Conservation (phyloP, 1,284 basidiomycete species). For the Lignosus rhinocerotis region DNA sequence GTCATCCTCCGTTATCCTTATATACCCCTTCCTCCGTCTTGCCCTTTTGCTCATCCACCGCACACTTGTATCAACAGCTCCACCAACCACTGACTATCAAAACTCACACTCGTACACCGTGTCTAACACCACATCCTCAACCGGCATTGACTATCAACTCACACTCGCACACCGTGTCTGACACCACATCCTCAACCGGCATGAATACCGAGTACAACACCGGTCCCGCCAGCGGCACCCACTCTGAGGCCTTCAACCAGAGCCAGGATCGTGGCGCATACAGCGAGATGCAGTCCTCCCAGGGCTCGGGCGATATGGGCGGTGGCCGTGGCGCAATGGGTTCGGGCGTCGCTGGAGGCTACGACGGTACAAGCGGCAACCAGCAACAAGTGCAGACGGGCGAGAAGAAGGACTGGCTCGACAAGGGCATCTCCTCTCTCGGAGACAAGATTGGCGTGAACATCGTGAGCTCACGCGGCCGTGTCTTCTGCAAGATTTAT, state of each 20-base stretch:
- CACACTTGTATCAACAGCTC: too few relatives aligned
- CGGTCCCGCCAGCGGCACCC: constrained; percentile 15
- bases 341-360: constrained; percentile 21
- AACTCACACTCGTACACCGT: not conserved
- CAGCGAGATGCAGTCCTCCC: constrained; percentile 20
- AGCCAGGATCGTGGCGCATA: constrained; percentile 18
- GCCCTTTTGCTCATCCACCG: not conserved
- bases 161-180: not conserved
- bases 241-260: constrained; percentile 18
- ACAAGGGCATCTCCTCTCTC: constrained; percentile 29
- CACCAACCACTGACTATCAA: too few relatives aligned
- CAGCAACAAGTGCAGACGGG: not conserved
- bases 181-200: constrained; percentile 16
- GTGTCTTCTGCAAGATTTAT: not conserved
- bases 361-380: constrained; percentile 8
- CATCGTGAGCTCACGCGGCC: constrained; percentile 21
- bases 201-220: constrained; percentile 14
- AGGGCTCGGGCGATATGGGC: constrained; percentile 18
- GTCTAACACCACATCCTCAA: too few relatives aligned
- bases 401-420: constrained; percentile 34
- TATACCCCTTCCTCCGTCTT: not conserved
- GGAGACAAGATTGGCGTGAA: constrained; percentile 30
- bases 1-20: not conserved
- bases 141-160: not conserved
- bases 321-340: constrained; percentile 21